Evolutionary conservation across 768 basidiomycete species (phyloP).

Genomic region (Coprinellus micaceus): DNA sequence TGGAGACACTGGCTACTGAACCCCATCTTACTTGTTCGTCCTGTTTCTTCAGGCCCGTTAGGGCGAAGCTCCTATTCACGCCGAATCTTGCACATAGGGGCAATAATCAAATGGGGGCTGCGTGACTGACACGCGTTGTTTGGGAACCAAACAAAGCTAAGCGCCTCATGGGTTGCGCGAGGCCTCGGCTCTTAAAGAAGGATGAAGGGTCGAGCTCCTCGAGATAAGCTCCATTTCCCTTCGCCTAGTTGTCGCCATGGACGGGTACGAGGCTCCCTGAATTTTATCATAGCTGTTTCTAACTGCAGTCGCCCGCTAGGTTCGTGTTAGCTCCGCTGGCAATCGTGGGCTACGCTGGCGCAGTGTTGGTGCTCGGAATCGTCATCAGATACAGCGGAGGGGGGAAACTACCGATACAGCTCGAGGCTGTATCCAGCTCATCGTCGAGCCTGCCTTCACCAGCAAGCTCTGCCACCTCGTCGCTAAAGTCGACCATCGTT

Average conservation of each 20-base stretch:
- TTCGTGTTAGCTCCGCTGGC: slow-evolving; percentile 7
- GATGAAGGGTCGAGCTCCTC: not conserved
- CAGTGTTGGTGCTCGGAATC: not conserved
- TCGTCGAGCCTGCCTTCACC: not conserved
- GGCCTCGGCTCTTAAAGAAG: not conserved
- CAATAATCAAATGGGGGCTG: not conserved
- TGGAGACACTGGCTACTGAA: no score
- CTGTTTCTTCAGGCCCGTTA: no score
- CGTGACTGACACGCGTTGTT: slow-evolving; percentile 10
- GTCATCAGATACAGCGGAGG: not conserved
- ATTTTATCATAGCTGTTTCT: not conserved
- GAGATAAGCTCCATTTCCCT: slow-evolving; percentile 1
- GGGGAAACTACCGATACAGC: no score
- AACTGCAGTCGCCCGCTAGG: not conserved
- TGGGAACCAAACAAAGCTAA: slow-evolving; percentile 4
- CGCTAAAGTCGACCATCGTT: not conserved
- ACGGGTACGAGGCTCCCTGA: slow-evolving; percentile 1
- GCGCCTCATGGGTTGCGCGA: slow-evolving; percentile 9
- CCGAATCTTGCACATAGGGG: no score
- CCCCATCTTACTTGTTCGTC: no score
- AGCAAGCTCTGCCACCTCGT: not conserved
- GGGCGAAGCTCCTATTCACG: no score
- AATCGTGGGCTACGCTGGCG: slow-evolving; percentile 4
- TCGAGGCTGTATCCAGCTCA: not conserved
- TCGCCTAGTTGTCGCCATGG: slow-evolving; percentile 4